A percentile compares a stretch with the other conserved stretches of the same genome.
phyloP scores from a whole-genome alignment of 371 early-diverging fungal species.

The Haplosporangium sp. region DNA sequence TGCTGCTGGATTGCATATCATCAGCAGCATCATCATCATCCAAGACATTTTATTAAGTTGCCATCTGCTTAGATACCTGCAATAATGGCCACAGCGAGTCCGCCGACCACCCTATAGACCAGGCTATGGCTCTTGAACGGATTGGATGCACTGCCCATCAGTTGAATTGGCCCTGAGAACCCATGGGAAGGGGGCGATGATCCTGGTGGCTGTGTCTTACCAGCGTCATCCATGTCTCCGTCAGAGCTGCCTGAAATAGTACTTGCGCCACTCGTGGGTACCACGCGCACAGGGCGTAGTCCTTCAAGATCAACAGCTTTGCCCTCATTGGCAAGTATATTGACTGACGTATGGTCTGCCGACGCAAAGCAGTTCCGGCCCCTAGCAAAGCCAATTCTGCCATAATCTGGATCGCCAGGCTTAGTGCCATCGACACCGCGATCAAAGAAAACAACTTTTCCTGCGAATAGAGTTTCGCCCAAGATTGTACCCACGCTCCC shows the following conservation, averaged over 20 bases:
- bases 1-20: neutral
- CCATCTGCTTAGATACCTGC: neutral
- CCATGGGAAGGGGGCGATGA: slow-evolving; percentile 7
- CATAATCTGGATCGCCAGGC: slow-evolving; percentile 42
- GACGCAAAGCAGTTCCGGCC: slow-evolving; percentile 48
- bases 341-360: slow-evolving; percentile 27
- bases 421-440: slow-evolving; percentile 41
- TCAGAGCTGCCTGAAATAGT: slow-evolving; percentile 1
- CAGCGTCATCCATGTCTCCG: neutral
- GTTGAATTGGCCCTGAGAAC: slow-evolving; percentile 22
- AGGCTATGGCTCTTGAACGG: slow-evolving; percentile 4
- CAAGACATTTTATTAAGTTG: neutral
- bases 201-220: slow-evolving; percentile 14
- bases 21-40: neutral
- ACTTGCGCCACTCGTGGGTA: slow-evolving; percentile 17
- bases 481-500: slow-evolving; percentile 55
- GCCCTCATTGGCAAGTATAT: slow-evolving; percentile 33
- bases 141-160: slow-evolving; percentile 33
- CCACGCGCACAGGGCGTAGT: slow-evolving; percentile 30
- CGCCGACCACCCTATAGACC: neutral
- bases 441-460: slow-evolving; percentile 58
- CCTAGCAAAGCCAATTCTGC: slow-evolving; percentile 41
- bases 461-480: slow-evolving; percentile 57
- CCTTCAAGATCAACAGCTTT: slow-evolving; percentile 9
- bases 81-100: slow-evolving; percentile 16